Conservation (phyloP, 2,329 filamentous ascomycete species). For the Coleophoma cylindrospora region DNA sequence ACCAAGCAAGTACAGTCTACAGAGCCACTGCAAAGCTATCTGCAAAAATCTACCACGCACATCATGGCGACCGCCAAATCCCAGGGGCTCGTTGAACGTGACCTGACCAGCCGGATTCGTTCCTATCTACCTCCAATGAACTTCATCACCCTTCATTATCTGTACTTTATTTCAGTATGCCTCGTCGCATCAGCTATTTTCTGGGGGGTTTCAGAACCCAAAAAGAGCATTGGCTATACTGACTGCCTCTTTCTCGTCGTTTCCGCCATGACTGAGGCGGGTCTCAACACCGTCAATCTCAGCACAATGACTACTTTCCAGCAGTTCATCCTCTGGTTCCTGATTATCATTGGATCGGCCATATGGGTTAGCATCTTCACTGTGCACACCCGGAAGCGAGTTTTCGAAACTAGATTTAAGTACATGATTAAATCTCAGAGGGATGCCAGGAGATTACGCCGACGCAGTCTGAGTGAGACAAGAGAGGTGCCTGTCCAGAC, state of each 20-base stretch:
- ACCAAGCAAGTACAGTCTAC: no score
- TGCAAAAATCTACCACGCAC: no score
- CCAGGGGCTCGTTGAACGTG: no score
- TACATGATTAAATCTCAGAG: conserved; percentile 40
- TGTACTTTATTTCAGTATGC: conserved; percentile 56
- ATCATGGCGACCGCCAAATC: no score
- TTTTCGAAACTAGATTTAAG: conserved; percentile 58
- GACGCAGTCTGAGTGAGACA: conserved; percentile 5
- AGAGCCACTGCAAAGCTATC: no score
- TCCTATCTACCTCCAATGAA: conserved; percentile 35
- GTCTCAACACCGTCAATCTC: conserved; percentile 63
- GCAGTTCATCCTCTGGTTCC: conserved; percentile 58
- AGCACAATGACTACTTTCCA: conserved; percentile 62
- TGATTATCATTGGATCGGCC: conserved; percentile 61
- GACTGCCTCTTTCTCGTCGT: conserved; percentile 64
- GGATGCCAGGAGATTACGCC: conserved; percentile 15
- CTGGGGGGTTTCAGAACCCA: conserved; percentile 49
- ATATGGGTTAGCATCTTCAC: conserved; percentile 65
- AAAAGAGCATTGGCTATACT: conserved; percentile 48
- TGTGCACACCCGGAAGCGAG: conserved; percentile 52
- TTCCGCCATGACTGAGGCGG: conserved; percentile 63
- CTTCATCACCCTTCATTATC: conserved; percentile 62
- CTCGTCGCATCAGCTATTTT: conserved; percentile 56
- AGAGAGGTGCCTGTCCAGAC: conserved; percentile 1
- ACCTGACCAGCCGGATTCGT: not conserved